Percentiles rank a stretch among this genome's conserved stretches.
Evolutionary conservation across 140 eudicot genomes (phyloP).

Genomic region (Anethum foeniculum): DNA sequence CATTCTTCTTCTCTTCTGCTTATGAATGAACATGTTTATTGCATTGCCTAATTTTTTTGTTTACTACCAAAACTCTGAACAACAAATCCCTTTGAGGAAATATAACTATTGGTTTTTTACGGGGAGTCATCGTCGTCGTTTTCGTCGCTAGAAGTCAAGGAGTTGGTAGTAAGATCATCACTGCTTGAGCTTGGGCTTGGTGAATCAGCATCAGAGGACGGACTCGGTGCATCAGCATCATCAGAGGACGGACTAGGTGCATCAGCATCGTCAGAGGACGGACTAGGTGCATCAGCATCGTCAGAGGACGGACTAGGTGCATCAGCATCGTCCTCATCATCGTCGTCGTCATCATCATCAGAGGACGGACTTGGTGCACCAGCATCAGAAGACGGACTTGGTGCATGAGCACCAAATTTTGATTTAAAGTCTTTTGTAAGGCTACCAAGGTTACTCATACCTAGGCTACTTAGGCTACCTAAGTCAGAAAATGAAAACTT

Average conservation of each 20-base stretch:
- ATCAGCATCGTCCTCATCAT: not conserved
- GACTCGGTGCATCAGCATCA: not conserved
- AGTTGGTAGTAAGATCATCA: not conserved
- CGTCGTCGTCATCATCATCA: not conserved
- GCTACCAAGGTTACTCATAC: not conserved
- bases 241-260: not conserved
- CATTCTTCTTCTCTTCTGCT: not conserved
- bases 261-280: not conserved
- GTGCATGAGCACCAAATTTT: not conserved
- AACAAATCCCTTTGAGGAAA: not conserved
- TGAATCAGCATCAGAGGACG: not conserved
- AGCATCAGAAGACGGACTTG: not conserved
- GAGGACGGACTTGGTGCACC: not conserved
- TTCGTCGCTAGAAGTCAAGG: not conserved
- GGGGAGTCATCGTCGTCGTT: not conserved
- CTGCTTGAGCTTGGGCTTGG: not conserved
- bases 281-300: not conserved
- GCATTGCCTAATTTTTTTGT: not conserved
- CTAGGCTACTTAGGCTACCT: not conserved
- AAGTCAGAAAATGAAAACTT: not conserved
- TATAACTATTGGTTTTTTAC: not conserved
- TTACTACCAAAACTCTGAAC: not conserved
- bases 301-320: not conserved
- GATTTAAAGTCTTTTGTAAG: not conserved
- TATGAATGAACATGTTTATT: not conserved